Conservation (phyloP, 352 stramenopile genomes). For the Phytophthora hibernalis region DNA sequence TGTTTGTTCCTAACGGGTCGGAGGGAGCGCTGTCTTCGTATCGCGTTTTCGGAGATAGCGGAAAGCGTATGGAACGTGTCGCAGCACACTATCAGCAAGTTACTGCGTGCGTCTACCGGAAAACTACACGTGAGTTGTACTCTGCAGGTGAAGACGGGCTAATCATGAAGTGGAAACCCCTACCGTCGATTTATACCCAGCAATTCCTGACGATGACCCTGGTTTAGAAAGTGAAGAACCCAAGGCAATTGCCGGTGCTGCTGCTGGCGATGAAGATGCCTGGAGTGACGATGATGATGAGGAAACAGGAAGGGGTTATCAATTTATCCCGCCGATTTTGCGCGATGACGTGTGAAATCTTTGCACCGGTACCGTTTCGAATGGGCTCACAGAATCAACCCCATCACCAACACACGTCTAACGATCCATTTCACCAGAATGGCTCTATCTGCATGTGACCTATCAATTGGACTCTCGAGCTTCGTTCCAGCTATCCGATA, state of each 20-base stretch:
- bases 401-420: too few species aligned
- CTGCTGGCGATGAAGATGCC: constrained; percentile 43
- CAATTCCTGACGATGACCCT: constrained; percentile 1
- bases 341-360: constrained; percentile 38
- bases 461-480: too few species aligned
- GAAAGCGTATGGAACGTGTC: constrained; percentile 34
- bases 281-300: constrained; percentile 69
- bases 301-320: constrained; percentile 23
- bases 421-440: too few species aligned
- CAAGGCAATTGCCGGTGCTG: constrained; percentile 18
- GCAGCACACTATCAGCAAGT: constrained; percentile 75
- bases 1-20: constrained; percentile 70
- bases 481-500: too few species aligned
- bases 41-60: constrained; percentile 55
- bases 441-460: too few species aligned
- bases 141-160: constrained; percentile 69
- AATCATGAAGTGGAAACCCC: constrained; percentile 77
- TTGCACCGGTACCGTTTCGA: too few species aligned
- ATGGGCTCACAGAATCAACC: too few species aligned
- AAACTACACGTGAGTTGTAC: constrained; percentile 58
- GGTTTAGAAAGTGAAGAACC: constrained; percentile 9
- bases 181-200: constrained; percentile 38
- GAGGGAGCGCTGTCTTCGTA: constrained; percentile 60
- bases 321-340: constrained; percentile 77
- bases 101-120: constrained; percentile 66